Conservation (phyloP, 2,329 filamentous ascomycete species). For the Paramyrothecium sp. region DNA sequence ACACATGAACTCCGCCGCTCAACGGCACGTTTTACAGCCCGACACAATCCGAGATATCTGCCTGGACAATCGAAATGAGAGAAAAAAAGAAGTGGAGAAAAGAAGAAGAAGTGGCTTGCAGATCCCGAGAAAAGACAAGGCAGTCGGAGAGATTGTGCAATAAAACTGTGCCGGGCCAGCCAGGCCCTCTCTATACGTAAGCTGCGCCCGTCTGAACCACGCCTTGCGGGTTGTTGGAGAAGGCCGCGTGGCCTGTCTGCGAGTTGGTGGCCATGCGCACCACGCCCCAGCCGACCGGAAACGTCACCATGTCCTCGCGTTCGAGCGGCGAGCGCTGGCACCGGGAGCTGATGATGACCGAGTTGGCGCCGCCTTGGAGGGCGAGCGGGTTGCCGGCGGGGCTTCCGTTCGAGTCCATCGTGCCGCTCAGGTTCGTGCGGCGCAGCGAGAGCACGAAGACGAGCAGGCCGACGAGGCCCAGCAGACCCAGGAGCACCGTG, state of each 20-base stretch:
- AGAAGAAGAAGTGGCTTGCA: too few relatives aligned
- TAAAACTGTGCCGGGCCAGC: too few relatives aligned
- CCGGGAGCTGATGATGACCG: constrained; percentile 48
- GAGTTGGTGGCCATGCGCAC: constrained; percentile 34
- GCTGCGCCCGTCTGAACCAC: neutral
- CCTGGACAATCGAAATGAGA: too few relatives aligned
- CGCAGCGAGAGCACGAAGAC: constrained; percentile 38
- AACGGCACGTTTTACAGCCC: neutral
- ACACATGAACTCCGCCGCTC: neutral
- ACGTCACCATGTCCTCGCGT: constrained; percentile 30
- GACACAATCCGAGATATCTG: neutral
- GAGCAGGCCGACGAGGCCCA: constrained; percentile 30
- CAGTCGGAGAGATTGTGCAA: too few relatives aligned
- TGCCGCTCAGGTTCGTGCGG: constrained; percentile 33
- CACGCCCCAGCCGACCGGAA: constrained; percentile 44
- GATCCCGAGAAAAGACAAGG: too few relatives aligned
- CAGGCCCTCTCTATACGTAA: neutral
- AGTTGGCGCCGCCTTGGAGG: constrained; percentile 46
- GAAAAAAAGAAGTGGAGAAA: neutral
- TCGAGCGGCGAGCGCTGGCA: constrained; percentile 38
- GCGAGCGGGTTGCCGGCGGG: constrained; percentile 47
- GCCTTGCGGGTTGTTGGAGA: neutral
- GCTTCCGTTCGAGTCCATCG: constrained; percentile 27
- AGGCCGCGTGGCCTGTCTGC: constrained; percentile 24
- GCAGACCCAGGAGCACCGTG: constrained; percentile 37